These are phyloP conservation scores for Solanum microdontum DNA, from an alignment of 257 asterid genomes.

Conservation along the genomic window DNA sequence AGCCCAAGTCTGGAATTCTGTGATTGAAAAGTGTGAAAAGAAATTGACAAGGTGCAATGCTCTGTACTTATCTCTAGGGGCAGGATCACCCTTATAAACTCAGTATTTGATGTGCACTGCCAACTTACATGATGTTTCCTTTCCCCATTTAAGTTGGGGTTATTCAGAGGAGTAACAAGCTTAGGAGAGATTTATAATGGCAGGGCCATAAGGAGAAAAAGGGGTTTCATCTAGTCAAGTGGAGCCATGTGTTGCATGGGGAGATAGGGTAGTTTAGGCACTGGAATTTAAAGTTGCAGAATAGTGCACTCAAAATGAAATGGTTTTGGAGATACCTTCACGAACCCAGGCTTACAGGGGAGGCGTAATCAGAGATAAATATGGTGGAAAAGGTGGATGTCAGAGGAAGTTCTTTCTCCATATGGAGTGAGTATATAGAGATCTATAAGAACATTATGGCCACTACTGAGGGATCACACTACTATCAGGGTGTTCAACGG, in stretches of 20 bases:
- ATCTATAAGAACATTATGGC: not conserved
- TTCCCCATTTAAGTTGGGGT: not conserved
- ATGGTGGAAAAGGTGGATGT: not conserved
- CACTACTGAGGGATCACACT: not conserved
- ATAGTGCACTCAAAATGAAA: not conserved
- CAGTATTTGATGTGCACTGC: not conserved
- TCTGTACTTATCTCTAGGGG: not conserved
- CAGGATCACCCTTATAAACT: not conserved
- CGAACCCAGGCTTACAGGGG: not conserved
- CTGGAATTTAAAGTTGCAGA: not conserved
- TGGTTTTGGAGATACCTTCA: not conserved
- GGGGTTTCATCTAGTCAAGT: not conserved
- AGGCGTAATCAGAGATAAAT: not conserved
- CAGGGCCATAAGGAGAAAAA: not conserved
- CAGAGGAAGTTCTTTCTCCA: not conserved
- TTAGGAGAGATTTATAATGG: not conserved
- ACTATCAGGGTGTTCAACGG: not conserved
- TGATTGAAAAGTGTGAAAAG: not conserved
- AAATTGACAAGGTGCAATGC: not conserved
- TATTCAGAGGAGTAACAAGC: not conserved
- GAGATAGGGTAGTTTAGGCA: not conserved
- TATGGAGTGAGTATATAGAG: not conserved
- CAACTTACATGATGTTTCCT: not conserved
- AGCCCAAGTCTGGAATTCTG: not conserved
- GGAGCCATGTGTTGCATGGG: not conserved